Evolutionary conservation across 2,329 filamentous ascomycete species (phyloP), one percentile per base, ranked within the genome.

Genomic region (Fusarium pininemorale): DNA sequence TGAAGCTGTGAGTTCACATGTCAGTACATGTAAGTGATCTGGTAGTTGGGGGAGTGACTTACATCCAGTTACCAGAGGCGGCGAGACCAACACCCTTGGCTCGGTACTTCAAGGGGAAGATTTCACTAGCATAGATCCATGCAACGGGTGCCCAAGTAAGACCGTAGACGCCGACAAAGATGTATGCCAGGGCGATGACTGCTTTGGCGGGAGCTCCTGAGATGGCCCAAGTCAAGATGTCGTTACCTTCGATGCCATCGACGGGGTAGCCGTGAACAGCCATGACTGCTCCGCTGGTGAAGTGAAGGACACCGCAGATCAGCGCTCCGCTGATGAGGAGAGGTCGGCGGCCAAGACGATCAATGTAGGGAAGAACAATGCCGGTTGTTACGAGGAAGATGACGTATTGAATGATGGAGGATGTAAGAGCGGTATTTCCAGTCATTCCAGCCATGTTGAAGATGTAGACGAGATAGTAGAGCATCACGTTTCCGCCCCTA

Each of bases 401-500:
- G 37, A 88, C 86, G 55, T 89, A 89, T 80, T 89, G 86, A 39
- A 89, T 87, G 45, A 86, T 86, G 12, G 87, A 87, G 1, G 86
- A 87, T 39, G 85, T 87, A 3, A 89, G 80, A 6, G 81, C 81
- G n/a, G 74, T 67, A 48, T 81, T 80, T 14, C 79, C 79, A n/a
- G 66, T 79, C 78, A 90, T 85, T 47, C 85, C 85, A 14, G 89
- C 89, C 89, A 91, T 90, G 51, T 86, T 83, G 75, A 91, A 91
- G 69, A 91, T 87, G 70, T 90, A 91, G 0, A 90, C 86, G 16
- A 91, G 87, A 69, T 91, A 91, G 77, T 90, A 90, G 63, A 88
- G 84, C 74, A 87, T 87, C 4, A 88, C 84, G 39, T 89, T 89
- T 10, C 87, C 87, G 2, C 87, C 87, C 24, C 77, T 78, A 16